Evolutionary conservation across 148 eudicot genomes (phyloP).

Genomic region (Rhododendron simsii): DNA sequence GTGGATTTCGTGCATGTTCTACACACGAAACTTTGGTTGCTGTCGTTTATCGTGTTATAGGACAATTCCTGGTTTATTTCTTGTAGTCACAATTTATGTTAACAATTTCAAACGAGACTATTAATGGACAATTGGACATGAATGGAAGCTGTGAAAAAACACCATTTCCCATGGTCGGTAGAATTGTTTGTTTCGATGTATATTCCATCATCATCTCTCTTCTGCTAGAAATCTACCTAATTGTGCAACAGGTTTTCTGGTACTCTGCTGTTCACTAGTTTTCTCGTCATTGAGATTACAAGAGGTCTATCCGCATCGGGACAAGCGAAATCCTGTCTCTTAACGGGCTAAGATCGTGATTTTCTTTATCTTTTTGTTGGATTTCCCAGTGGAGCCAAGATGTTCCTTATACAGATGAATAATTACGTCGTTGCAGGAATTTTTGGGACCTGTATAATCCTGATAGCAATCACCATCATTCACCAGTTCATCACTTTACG

Average conservation of each 20-base stretch:
- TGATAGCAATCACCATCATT: too few relatives aligned
- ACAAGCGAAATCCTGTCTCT: too few relatives aligned
- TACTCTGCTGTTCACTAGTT: neutral
- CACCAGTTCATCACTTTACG: neutral
- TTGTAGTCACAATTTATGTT: neutral
- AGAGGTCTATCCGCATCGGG: neutral
- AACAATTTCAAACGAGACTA: neutral
- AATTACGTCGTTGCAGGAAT: too few relatives aligned
- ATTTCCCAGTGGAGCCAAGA: neutral
- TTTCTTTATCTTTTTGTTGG: neutral
- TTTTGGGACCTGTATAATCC: too few relatives aligned
- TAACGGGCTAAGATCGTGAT: too few relatives aligned
- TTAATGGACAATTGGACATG: neutral
- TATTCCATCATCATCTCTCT: neutral
- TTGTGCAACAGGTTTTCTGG: neutral
- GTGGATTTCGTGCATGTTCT: neutral
- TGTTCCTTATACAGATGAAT: neutral
- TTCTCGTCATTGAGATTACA: neutral
- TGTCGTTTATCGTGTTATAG: neutral
- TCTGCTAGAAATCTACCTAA: neutral
- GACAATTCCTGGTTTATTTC: neutral
- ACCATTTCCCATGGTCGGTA: neutral
- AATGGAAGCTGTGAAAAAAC: neutral
- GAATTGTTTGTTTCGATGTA: neutral
- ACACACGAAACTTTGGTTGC: neutral